Conservation (phyloP, 2,329 filamentous ascomycete genomes). For the Neonectria ditissima region DNA sequence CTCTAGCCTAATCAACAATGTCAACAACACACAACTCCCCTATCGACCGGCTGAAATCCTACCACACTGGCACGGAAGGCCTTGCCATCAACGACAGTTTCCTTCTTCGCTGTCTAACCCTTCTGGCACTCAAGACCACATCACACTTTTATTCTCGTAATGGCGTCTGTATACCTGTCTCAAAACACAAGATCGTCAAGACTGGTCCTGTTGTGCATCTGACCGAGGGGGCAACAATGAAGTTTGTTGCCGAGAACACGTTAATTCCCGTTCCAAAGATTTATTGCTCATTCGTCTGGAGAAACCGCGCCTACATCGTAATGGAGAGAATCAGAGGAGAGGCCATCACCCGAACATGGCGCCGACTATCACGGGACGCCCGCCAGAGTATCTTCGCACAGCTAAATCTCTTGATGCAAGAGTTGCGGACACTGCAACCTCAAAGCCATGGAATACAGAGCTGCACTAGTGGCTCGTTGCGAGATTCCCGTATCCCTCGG, state of each 20-base stretch:
- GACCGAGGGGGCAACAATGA: not conserved
- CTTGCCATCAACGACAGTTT: not conserved
- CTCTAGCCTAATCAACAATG: not conserved
- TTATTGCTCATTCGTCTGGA: not conserved
- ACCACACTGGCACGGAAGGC: not conserved
- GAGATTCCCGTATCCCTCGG: constrained; percentile 42
- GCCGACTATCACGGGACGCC: not conserved
- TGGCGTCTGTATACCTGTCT: not conserved
- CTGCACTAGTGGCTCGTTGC: constrained; percentile 43
- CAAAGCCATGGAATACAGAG: constrained; percentile 44
- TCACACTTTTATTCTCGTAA: not conserved
- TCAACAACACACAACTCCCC: not conserved
- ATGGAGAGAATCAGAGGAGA: too few species aligned
- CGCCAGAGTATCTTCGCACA: not conserved
- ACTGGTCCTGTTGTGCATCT: not conserved
- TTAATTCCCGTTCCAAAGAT: not conserved
- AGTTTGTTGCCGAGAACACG: not conserved
- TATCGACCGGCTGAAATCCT: not conserved
- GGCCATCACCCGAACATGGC: not conserved
- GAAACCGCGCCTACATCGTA: not conserved
- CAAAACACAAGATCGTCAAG: not conserved
- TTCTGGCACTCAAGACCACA: not conserved
- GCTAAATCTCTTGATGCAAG: not conserved
- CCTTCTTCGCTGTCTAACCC: not conserved
- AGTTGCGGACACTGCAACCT: not conserved